Evolutionary conservation across 73 alveolate genomes (phyloP).

Genomic region (Symbiodinium natans): DNA sequence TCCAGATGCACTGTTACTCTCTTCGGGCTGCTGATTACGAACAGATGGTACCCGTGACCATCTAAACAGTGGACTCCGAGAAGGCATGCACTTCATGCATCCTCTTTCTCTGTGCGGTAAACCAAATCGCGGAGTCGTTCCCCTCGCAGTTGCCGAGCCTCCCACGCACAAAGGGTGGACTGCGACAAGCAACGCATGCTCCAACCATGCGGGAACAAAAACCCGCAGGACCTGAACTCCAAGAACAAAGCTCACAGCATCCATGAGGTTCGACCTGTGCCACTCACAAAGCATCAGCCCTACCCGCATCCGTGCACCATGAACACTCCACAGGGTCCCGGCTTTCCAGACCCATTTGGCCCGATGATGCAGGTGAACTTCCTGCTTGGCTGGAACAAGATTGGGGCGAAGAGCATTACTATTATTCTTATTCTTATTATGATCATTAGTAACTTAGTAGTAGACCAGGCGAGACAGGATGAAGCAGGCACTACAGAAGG

Average conservation of each 20-base stretch:
- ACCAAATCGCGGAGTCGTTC: constrained; percentile 97
- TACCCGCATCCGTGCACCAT: not conserved
- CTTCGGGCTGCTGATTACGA: no score
- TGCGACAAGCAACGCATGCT: no score
- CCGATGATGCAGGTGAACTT: constrained; percentile 81
- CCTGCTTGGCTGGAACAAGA: no score
- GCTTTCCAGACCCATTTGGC: constrained; percentile 97
- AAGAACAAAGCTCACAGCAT: constrained; percentile 98
- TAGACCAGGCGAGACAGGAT: no score
- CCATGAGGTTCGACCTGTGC: constrained; percentile 96
- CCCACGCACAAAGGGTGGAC: not conserved
- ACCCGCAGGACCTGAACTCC: constrained; percentile 95
- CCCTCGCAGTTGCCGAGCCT: constrained; percentile 96
- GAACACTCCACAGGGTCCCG: constrained; percentile 27
- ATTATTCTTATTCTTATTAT: no score
- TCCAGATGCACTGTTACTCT: no score
- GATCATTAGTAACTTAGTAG: no score
- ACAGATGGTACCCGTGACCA: no score
- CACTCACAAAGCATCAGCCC: not conserved
- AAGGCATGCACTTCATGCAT: not conserved
- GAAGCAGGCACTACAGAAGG: no score
- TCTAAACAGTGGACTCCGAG: no score
- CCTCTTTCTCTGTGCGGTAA: constrained; percentile 90
- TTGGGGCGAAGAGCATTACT: no score
- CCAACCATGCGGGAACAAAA: no score